phyloP scores from a whole-genome alignment of 495 filamentous ascomycete genomes.

The Penicillium coffeae region DNA sequence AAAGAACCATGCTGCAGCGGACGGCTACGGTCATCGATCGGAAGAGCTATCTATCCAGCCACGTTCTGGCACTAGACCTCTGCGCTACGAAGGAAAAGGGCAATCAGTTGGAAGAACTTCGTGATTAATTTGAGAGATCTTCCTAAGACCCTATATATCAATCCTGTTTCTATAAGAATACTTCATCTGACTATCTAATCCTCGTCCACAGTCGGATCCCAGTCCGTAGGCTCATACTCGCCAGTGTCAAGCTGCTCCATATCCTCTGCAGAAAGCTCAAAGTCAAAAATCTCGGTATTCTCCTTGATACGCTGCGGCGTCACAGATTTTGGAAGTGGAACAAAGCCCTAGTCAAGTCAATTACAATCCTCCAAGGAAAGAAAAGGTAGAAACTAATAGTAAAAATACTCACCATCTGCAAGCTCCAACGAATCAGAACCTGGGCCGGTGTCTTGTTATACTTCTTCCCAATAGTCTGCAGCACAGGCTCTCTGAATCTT shows the following conservation, averaged over 20 bases:
- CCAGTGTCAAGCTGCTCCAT: conserved; percentile 55
- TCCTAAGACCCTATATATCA: too few relatives aligned
- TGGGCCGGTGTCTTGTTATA: conserved; percentile 72
- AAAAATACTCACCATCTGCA: conserved; percentile 62
- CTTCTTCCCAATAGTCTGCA: conserved; percentile 60
- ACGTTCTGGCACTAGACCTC: too few relatives aligned
- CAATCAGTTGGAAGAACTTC: too few relatives aligned
- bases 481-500: conserved; percentile 56
- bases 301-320: conserved; percentile 57
- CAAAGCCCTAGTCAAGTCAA: conserved; percentile 43
- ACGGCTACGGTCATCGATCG: too few relatives aligned
- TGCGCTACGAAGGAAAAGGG: too few relatives aligned
- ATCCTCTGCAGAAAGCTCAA: conserved; percentile 62
- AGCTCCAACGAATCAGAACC: conserved; percentile 77
- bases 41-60: too few relatives aligned
- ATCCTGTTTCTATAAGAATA: too few relatives aligned
- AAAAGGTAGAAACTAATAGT: too few relatives aligned
- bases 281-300: conserved; percentile 78
- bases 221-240: conserved; percentile 55
- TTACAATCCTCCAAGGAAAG: not conserved
- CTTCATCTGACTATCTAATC: too few relatives aligned
- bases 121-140: too few relatives aligned
- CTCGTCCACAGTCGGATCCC: conserved; percentile 56
- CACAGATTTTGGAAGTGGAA: conserved; percentile 61
- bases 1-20: too few relatives aligned